Evolutionary conservation across 495 filamentous ascomycete genomes (phyloP).

Genomic region (Xylaria flabelliformis): DNA sequence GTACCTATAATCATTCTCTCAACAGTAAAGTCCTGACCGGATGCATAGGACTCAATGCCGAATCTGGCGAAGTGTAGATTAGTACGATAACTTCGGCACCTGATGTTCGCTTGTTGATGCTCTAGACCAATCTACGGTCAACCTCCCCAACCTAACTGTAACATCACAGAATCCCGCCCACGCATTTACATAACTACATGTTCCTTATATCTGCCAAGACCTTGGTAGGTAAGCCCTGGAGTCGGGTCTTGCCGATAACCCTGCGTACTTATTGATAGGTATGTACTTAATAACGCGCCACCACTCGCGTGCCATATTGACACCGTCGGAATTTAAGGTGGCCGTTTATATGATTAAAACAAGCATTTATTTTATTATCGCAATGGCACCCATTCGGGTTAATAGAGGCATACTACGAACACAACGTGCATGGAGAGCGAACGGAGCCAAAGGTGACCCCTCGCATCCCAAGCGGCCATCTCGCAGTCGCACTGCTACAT

Average conservation of each 20-base stretch:
- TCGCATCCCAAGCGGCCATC: background rate
- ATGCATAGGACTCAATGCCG: background rate
- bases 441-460: background rate
- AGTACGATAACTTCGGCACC: background rate
- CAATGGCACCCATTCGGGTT: background rate
- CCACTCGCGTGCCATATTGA: background rate
- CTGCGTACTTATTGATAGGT: too few species aligned
- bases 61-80: background rate
- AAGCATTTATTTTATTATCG: background rate
- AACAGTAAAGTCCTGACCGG: background rate
- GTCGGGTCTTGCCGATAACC: constrained; percentile 1
- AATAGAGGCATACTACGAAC: background rate
- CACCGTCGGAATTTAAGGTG: background rate
- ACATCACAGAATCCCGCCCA: background rate
- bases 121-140: constrained; percentile 3
- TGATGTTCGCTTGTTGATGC: background rate
- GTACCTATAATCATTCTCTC: background rate
- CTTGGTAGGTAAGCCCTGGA: background rate
- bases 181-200: too few species aligned
- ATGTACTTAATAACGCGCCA: background rate
- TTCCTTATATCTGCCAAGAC: background rate
- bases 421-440: constrained; percentile 1
- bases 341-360: too few species aligned
- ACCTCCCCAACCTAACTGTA: background rate
- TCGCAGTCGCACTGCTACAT: too few species aligned